Evolutionary conservation across 2,329 filamentous ascomycete genomes (phyloP).

Genomic region (Nakataea oryzae): DNA sequence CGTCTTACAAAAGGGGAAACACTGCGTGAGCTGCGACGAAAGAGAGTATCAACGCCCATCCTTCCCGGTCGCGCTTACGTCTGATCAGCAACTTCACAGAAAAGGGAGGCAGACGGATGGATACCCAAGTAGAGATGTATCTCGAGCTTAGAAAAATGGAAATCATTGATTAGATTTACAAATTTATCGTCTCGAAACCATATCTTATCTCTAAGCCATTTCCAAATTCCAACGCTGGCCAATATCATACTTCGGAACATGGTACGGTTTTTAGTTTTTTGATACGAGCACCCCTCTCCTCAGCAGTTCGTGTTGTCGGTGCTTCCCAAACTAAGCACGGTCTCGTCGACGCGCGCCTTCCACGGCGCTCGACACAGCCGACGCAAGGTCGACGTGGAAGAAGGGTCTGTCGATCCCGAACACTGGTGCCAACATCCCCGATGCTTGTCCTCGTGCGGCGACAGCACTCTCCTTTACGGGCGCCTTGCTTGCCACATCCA

Average conservation of each 20-base stretch:
- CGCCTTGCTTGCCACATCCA: background rate
- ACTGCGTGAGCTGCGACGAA: no score
- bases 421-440: background rate
- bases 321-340: background rate
- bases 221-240: background rate
- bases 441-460: background rate
- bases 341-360: constrained; percentile 1
- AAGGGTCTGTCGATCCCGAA: constrained; percentile 3
- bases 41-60: no score
- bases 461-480: background rate
- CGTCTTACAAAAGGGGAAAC: no score
- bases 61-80: no score
- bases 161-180: background rate
- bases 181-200: background rate
- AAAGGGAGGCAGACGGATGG: background rate
- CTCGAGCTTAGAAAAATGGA: background rate
- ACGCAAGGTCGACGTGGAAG: constrained; percentile 3
- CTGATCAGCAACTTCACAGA: no score
- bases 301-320: background rate
- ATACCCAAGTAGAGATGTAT: background rate
- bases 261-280: background rate
- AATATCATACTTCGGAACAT: background rate
- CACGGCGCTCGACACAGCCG: constrained; percentile 1
- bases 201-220: background rate
- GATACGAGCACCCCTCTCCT: background rate